Evolutionary conservation across 2,329 filamentous ascomycete species (phyloP), one percentile per base, ranked within the genome.

Genomic region (Coccinonectria pachysandricola): DNA sequence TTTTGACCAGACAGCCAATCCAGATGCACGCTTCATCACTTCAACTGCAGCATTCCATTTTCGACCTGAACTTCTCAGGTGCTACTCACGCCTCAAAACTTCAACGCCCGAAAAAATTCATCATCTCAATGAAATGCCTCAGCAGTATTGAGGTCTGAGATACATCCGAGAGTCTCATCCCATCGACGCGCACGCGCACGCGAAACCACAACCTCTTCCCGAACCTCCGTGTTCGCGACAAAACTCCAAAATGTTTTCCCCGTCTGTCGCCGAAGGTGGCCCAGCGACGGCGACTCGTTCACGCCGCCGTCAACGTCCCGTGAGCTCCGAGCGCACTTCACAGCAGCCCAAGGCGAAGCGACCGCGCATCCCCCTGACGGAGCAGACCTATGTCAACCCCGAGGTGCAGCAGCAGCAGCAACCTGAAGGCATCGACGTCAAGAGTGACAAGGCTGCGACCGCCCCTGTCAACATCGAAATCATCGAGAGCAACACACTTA

Each of bases 261-360:
- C 71, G 23, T 57, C 67, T 23, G 49, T 57, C 35, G 59, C 60
- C 39, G 60, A 66, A 38, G 62, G 63, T 42, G 65, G 66, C 41
- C 63, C 69, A 15, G 64, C 66, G 42, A 68, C 61, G 37, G 64
- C 68, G 27, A 73, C 69, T 28, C 65, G 73, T 37, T 72, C 70
- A 42, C 69, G 74, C 32, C 66, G 74, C 34, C 67, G 74, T 31
- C 72, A 73, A 50, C 68, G 74, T 31, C 72, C 72, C 26, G 50
- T 59, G 42, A 71, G 64, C 44, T 59, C 64, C 30, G 73, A 77
- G 32, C 62, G 56, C 45, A 52, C 68, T 27, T 52, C 56, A 24
- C 63, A 69, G 37, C 67, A 71, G 42, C 74, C 74, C 15, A 78
- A 75, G 52, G 65, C 71, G 8, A 79, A 79, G 57, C 67, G 74